Evolutionary conservation across 306 rosid genomes (phyloP), one percentile per base, ranked within the genome.

Genomic region (Sechiopsis laciniata): DNA sequence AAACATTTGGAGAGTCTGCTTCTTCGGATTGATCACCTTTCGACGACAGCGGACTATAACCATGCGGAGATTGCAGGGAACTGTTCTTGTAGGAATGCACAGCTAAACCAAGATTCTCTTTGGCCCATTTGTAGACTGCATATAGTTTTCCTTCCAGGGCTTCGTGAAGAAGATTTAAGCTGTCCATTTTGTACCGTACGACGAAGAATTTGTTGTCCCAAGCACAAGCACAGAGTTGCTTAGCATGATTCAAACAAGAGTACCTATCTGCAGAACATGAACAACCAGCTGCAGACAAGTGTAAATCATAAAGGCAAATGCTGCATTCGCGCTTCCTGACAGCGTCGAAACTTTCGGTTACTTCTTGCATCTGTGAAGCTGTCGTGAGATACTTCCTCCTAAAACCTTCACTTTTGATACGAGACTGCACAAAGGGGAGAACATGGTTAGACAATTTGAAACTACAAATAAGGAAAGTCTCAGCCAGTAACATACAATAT

Each of bases 221-320:
- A 83, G 82, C 29, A 78, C 97, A 94, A 79, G 85, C 76, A 84
- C 99, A 94, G 19, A 91, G 79, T 77, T 86, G 90, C 81, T 83
- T 94, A 35, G 88, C 90, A 59, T 94, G 99, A 78, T 78, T 42
- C 70, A 91, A 89, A 78, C 99, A 91, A 0, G 90, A 90, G 83
- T 81, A 89, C 80, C 71, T 85, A 81, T 84, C 80, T 9, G 76
- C 70, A 65, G 90, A 86, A 76, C 99, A 94, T 32, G 76, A 79
- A 78, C 99, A 94, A 55, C 82, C 76, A 52, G 84, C 85, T 15
- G 97, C 99, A 42, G 96, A 86, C 48, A 89, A 73, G 86, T 89
- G 86, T 46, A 94, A 84, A 81, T 87, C 97, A 42, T 76, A 75
- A 52, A 82, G 84, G 74, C 99, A 94, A 76, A 86, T 74, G 66